These are phyloP conservation scores for Coemansia sp. DNA, from an alignment of 192 early-diverging fungal species.

Conservation along the genomic window DNA sequence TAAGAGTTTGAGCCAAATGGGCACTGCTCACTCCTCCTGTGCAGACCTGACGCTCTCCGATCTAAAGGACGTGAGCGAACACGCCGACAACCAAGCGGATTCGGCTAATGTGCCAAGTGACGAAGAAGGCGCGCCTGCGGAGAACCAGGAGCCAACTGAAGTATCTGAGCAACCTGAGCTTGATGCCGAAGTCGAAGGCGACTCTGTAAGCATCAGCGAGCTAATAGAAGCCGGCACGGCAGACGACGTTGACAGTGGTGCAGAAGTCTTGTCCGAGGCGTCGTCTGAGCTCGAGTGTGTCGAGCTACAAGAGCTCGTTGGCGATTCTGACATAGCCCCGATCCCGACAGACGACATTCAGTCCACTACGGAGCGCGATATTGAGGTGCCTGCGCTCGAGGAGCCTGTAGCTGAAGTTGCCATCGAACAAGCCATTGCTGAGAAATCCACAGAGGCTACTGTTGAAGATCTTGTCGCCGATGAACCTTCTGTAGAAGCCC, in stretches of 20 bases:
- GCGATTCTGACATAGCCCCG: background rate
- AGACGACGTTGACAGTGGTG: background rate
- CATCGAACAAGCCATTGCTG: background rate
- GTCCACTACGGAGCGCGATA: background rate
- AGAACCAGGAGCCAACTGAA: background rate
- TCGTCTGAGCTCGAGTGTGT: slow-evolving; percentile 8
- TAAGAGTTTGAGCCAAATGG: slow-evolving; percentile 22
- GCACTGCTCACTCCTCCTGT: slow-evolving; percentile 44
- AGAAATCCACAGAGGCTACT: background rate
- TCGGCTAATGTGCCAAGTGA: background rate
- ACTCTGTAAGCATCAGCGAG: slow-evolving; percentile 5
- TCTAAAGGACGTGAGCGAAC: slow-evolving; percentile 23
- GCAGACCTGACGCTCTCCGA: slow-evolving; percentile 47
- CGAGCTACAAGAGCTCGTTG: slow-evolving; percentile 4
- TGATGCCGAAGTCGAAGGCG: slow-evolving; percentile 1
- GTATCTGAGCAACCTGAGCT: background rate
- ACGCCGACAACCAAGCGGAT: background rate
- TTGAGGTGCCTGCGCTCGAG: slow-evolving; percentile 12
- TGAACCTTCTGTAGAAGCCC: background rate
- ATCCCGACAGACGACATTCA: background rate
- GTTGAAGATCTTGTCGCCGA: background rate
- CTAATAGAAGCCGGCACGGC: background rate
- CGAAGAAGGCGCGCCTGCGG: background rate
- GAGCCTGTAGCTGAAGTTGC: slow-evolving; percentile 4
- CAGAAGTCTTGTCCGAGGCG: background rate